These are phyloP conservation scores for Fusarium sp. DNA, from an alignment of 2,329 filamentous ascomycete species.

Conservation along the genomic window DNA sequence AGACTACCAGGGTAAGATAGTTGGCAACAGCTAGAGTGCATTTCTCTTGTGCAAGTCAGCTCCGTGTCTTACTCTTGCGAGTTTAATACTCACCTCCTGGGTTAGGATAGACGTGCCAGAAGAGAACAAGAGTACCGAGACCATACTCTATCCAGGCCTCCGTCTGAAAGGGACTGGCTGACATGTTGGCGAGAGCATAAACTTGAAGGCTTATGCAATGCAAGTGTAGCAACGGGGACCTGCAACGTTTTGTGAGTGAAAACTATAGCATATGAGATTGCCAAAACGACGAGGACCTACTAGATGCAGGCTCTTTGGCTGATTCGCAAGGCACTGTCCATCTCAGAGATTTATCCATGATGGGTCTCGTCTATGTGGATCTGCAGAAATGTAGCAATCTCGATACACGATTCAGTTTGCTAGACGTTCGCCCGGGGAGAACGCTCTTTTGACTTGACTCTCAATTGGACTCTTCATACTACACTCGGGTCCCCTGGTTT, in stretches of 20 bases:
- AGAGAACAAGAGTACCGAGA: conserved; percentile 50
- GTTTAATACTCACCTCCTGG: conserved; percentile 48
- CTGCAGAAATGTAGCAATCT: background rate
- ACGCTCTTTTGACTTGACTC: background rate
- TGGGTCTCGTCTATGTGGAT: conserved; percentile 8
- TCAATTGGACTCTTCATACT: background rate
- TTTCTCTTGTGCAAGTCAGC: conserved; percentile 38
- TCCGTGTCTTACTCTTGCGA: rapidly evolving
- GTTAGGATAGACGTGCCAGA: conserved; percentile 54
- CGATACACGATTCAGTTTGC: background rate
- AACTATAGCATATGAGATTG: conserved; percentile 2
- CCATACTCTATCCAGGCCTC: conserved; percentile 57
- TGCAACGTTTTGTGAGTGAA: conserved; percentile 1
- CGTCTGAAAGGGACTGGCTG: conserved; percentile 53
- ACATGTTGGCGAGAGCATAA: conserved; percentile 23
- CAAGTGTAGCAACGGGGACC: conserved; percentile 1
- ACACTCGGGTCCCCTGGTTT: background rate
- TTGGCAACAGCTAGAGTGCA: conserved; percentile 51
- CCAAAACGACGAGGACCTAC: conserved; percentile 5
- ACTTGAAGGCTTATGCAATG: background rate
- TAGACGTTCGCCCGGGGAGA: background rate
- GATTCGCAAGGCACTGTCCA: conserved; percentile 17
- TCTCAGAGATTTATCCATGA: conserved; percentile 10
- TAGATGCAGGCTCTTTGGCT: conserved; percentile 1
- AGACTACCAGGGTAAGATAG: conserved; percentile 49